Conservation (phyloP, 2,329 filamentous ascomycete species). For the Colletotrichum filicis region DNA sequence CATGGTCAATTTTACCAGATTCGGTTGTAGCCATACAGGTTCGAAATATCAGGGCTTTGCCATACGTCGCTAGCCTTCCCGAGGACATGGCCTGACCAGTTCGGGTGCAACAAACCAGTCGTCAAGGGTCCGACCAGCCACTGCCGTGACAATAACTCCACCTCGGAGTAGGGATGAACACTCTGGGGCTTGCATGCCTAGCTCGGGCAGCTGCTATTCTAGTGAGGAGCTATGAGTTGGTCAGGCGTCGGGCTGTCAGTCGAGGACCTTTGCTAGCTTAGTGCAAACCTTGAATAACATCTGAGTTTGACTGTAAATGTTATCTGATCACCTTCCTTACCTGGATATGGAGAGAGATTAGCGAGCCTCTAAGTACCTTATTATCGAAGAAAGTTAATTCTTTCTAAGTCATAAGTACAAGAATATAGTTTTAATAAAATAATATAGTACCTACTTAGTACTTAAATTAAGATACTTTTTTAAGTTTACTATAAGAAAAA, state of each 20-base stretch:
- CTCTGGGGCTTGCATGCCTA: background rate
- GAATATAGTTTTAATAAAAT: too few species aligned
- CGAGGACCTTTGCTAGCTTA: background rate
- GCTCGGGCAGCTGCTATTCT: background rate
- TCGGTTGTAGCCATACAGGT: background rate
- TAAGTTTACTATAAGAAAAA: too few species aligned
- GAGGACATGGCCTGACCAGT: background rate
- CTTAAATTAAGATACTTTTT: too few species aligned
- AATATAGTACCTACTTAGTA: too few species aligned
- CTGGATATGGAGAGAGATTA: background rate
- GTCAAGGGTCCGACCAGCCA: constrained; percentile 8
- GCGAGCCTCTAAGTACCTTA: too few species aligned
- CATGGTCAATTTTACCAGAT: too few species aligned
- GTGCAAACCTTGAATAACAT: background rate
- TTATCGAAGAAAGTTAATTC: too few species aligned
- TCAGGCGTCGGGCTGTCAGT: background rate
- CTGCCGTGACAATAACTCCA: constrained; percentile 4
- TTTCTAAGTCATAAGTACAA: too few species aligned
- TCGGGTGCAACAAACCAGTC: background rate
- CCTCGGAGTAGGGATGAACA: background rate
- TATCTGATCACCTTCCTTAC: constrained; percentile 20
- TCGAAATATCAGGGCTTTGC: too few species aligned
- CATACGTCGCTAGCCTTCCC: background rate
- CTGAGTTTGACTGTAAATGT: background rate
- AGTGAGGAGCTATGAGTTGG: background rate